Evolutionary conservation across 2,329 filamentous ascomycete species (phyloP).

Genomic region (Tolypocladium inflatum): DNA sequence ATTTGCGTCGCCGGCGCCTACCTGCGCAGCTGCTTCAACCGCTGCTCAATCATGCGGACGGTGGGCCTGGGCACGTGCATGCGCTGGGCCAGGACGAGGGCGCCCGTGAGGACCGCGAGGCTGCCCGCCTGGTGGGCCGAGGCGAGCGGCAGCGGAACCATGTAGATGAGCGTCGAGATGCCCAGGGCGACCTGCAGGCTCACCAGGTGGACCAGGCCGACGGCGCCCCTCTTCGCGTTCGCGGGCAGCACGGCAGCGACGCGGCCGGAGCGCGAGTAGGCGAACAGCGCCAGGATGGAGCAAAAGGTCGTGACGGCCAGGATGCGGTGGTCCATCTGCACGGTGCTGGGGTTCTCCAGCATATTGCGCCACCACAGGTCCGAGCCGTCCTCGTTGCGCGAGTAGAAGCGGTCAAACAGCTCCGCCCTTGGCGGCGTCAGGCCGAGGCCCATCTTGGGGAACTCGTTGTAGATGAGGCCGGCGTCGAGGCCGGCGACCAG

Average conservation of each 20-base stretch:
- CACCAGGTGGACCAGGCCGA: conserved; percentile 75
- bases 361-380: conserved; percentile 97
- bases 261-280: conserved; percentile 63
- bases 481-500: conserved; percentile 93
- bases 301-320: conserved; percentile 84
- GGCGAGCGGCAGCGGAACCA: conserved; percentile 81
- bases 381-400: conserved; percentile 62
- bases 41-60: conserved; percentile 48
- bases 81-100: conserved; percentile 68
- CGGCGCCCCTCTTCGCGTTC: conserved; percentile 57
- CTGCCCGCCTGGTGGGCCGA: conserved; percentile 90
- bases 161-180: conserved; percentile 84
- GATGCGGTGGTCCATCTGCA: conserved; percentile 92
- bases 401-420: conserved; percentile 80
- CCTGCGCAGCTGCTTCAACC: conserved; percentile 23
- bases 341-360: conserved; percentile 91
- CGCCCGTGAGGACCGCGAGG: conserved; percentile 73
- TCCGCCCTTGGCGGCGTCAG: conserved; percentile 73
- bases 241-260: conserved; percentile 49
- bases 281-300: conserved; percentile 67
- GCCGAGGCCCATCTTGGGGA: conserved; percentile 86
- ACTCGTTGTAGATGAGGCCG: conserved; percentile 97
- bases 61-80: conserved; percentile 63
- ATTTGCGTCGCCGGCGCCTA: neutral
- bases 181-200: conserved; percentile 75